phyloP scores from a whole-genome alignment of 495 filamentous ascomycete genomes.

The Lichina pygmaea region DNA sequence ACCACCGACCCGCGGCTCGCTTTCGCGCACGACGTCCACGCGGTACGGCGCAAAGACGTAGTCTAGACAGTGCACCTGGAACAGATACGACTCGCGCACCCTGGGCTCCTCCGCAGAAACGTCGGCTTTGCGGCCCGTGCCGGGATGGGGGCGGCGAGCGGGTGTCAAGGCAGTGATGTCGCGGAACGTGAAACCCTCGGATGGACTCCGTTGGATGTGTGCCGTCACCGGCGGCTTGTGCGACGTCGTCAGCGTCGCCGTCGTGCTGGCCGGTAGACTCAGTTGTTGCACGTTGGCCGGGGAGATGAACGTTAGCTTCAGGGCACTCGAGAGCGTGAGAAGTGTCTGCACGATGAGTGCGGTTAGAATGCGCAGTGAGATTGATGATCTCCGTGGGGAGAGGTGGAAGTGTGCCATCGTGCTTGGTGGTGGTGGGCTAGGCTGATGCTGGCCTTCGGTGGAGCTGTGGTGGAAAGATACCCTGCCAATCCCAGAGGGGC shows the following conservation, averaged over 20 bases:
- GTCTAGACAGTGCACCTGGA: constrained; percentile 47
- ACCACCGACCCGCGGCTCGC: not conserved
- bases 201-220: constrained; percentile 24
- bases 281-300: constrained; percentile 16
- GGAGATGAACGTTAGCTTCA: not conserved
- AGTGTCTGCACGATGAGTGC: not conserved
- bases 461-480: not conserved
- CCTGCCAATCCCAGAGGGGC: not conserved
- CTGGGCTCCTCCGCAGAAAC: constrained; percentile 2
- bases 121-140: too few species aligned
- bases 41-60: constrained; percentile 49
- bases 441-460: too few species aligned
- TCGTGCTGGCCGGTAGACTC: constrained; percentile 35
- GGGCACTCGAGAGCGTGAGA: not conserved
- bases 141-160: not conserved
- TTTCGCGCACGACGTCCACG: constrained; percentile 29
- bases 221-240: constrained; percentile 19
- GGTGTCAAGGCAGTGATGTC: constrained; percentile 18
- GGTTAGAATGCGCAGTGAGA: not conserved
- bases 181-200: constrained; percentile 43
- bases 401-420: not conserved
- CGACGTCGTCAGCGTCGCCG: constrained; percentile 37
- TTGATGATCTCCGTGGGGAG: not conserved
- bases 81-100: constrained; percentile 36
- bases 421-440: not conserved